Percentiles rank a stretch among this genome's conserved stretches.
These are phyloP conservation scores for Kwoniella dendrophila DNA, from an alignment of 768 basidiomycete species.

Conservation along the genomic window DNA sequence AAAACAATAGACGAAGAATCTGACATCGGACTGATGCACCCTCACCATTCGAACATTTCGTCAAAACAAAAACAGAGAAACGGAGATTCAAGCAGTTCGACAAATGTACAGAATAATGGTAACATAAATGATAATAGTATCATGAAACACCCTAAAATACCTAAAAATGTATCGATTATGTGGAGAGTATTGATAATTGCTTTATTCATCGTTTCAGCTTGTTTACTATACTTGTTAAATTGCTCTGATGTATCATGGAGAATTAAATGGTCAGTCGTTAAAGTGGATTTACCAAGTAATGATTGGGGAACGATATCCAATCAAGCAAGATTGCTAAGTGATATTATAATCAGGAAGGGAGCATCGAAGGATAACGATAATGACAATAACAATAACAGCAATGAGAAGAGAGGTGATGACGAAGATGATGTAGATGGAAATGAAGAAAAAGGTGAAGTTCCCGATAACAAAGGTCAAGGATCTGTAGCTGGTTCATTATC, in stretches of 20 bases:
- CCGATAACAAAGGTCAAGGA: too few relatives aligned
- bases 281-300: neutral
- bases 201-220: conserved; percentile 7
- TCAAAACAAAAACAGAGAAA: neutral
- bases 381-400: neutral
- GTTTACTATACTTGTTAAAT: conserved; percentile 15
- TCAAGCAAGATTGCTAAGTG: neutral
- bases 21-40: neutral
- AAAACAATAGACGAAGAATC: conserved; percentile 6
- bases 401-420: neutral
- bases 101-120: too few relatives aligned
- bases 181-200: conserved; percentile 15
- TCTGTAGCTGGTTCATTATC: conserved; percentile 11
- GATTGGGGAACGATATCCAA: conserved; percentile 2
- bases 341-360: too few relatives aligned
- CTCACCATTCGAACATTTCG: too few relatives aligned
- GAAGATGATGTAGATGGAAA: neutral
- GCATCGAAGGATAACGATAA: neutral
- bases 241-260: conserved; percentile 16
- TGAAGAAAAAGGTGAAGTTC: neutral
- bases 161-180: conserved; percentile 4
- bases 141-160: conserved; percentile 1
- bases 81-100: too few relatives aligned
- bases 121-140: neutral
- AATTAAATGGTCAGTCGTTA: conserved; percentile 17